phyloP scores from a whole-genome alignment of 2,329 filamentous ascomycete species.

The Colletotrichum lindemuthianum region DNA sequence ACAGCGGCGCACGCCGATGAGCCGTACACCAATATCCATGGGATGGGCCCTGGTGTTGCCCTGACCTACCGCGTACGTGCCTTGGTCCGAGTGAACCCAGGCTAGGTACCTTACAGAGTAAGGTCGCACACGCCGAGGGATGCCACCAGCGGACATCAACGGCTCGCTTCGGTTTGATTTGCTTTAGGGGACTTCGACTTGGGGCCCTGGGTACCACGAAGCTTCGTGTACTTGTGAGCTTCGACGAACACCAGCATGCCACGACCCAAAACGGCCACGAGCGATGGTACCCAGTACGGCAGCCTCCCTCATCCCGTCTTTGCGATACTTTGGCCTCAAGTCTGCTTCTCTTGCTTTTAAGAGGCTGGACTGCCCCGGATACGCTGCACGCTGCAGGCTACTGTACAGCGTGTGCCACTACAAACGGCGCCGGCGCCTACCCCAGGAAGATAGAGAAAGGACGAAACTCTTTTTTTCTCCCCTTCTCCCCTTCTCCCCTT shows the following conservation, averaged over 20 bases:
- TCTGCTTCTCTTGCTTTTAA: conserved; percentile 25
- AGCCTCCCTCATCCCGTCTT: conserved; percentile 11
- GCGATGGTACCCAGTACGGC: conserved; percentile 21
- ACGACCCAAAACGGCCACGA: background rate
- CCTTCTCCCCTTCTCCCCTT: background rate
- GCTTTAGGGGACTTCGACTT: conserved; percentile 19
- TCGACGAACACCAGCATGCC: background rate
- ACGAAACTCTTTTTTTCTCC: conserved; percentile 4
- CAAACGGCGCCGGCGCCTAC: conserved; percentile 27
- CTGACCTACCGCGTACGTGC: conserved; percentile 7
- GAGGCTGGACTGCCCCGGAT: conserved; percentile 22
- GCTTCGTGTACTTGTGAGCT: conserved; percentile 14
- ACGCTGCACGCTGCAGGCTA: too few species aligned
- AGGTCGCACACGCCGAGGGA: conserved; percentile 14
- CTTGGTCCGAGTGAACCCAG: background rate
- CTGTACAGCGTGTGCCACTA: conserved; percentile 23
- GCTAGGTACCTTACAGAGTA: background rate
- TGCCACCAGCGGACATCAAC: conserved; percentile 30
- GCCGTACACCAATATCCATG: background rate
- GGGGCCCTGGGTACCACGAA: conserved; percentile 1
- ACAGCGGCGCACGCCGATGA: conserved; percentile 9
- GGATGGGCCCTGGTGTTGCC: background rate
- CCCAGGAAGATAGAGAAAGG: conserved; percentile 2
- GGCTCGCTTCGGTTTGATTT: conserved; percentile 32
- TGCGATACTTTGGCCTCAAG: conserved; percentile 8